Conservation (phyloP, 2,329 filamentous ascomycete species). For the Karstenula rhodostoma region DNA sequence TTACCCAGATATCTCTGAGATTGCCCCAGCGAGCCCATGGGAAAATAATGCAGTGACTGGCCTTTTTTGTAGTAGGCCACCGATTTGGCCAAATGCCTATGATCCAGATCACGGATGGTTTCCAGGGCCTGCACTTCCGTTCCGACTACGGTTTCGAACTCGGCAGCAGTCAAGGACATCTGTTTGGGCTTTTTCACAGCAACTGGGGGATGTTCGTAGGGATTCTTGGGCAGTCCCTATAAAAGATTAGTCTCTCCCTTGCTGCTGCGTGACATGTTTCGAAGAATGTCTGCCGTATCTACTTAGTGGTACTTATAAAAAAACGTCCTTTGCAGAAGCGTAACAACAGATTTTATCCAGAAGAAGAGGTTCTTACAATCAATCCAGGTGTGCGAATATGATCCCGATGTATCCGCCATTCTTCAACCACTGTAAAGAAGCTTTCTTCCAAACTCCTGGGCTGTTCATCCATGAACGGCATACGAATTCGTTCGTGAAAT, state of each 20-base stretch:
- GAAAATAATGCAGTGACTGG: conserved; percentile 23
- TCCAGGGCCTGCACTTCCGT: conserved; percentile 15
- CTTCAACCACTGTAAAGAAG: conserved; percentile 21
- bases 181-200: conserved; percentile 23
- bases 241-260: background rate
- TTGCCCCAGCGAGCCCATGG: conserved; percentile 26
- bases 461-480: conserved; percentile 19
- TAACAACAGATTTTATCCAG: no score
- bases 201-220: conserved; percentile 19
- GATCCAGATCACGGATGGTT: conserved; percentile 16
- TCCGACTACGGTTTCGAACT: conserved; percentile 12
- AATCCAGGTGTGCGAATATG: conserved; percentile 13
- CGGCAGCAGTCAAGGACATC: background rate
- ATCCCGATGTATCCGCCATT: conserved; percentile 23
- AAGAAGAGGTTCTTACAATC: conserved; percentile 1
- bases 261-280: background rate
- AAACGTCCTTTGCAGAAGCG: no score
- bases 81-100: conserved; percentile 22
- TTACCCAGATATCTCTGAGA: conserved; percentile 24
- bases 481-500: conserved; percentile 9
- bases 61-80: conserved; percentile 22
- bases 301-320: no score
- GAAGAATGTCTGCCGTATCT: no score
- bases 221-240: conserved; percentile 7
- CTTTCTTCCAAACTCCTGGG: conserved; percentile 5